phyloP scores from a whole-genome alignment of 768 basidiomycete species.

The Panaeolus cyanescens region DNA sequence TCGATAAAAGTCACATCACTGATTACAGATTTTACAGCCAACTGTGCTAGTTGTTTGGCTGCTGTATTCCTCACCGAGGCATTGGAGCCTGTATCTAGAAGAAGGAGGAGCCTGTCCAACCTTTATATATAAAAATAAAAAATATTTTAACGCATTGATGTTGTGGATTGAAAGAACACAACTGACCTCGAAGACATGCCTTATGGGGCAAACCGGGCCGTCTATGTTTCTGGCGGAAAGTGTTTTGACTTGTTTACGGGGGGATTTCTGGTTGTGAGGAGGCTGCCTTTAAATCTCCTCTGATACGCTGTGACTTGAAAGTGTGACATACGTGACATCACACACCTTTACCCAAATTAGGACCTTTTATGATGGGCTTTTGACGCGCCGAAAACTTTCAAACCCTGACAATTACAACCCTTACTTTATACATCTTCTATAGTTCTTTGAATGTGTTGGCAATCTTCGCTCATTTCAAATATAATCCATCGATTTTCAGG shows the following conservation, averaged over 20 bases:
- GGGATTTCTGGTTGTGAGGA: conserved; percentile 55
- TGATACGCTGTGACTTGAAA: conserved; percentile 37
- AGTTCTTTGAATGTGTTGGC: conserved; percentile 6
- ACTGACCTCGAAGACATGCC: conserved; percentile 78
- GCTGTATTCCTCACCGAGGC: conserved; percentile 90
- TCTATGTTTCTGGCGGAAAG: conserved; percentile 33
- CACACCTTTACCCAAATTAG: conserved; percentile 25
- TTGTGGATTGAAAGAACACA: conserved; percentile 9
- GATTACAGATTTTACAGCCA: conserved; percentile 84
- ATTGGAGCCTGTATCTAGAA: conserved; percentile 95
- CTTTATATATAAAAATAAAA: conserved; percentile 37
- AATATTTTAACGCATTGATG: not conserved
- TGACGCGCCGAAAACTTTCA: conserved; percentile 10
- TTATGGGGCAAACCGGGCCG: conserved; percentile 57
- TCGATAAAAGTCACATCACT: conserved; percentile 76
- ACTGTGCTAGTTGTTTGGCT: conserved; percentile 91
- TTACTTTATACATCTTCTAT: not conserved
- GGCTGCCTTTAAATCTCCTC: conserved; percentile 68
- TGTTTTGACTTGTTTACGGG: conserved; percentile 52
- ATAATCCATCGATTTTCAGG: conserved; percentile 4
- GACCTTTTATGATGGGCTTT: conserved; percentile 7
- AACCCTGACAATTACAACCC: conserved; percentile 1
- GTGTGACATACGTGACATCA: conserved; percentile 37
- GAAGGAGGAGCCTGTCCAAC: conserved; percentile 94
- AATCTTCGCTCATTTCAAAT: conserved; percentile 2